Evolutionary conservation across 148 eudicot species (phyloP), one percentile per base, ranked within the genome.

Genomic region (Vaccinium macrocarpon): DNA sequence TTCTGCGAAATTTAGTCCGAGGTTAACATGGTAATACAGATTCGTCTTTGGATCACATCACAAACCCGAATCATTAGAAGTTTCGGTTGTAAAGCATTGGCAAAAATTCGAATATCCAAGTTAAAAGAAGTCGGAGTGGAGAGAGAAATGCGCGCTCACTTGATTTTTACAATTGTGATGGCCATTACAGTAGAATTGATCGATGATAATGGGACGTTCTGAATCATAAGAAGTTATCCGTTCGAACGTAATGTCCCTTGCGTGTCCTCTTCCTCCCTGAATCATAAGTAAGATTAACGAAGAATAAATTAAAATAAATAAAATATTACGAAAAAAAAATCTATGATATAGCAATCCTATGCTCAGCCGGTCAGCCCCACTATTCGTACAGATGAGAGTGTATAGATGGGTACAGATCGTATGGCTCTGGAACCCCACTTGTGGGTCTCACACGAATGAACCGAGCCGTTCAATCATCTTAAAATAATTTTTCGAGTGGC

Each of bases 261-360:
- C 90, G 38, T 76, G 84, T 5, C 90, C 90, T 35, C 16, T 81
- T 21, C 90, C 90, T 77, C 90, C 90, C 90, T 88, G 78, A 21
- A 21, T 12, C 38, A 27, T 38, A 3, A 27, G 21, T 10, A 76
- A 77, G 35, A 29, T 29, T 29, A 29, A 29, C 32, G 32, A 29
- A 29, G 3, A 38, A 38, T 38, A 38, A 38, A 38, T 38, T 38
- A 38, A 38, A 38, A 38, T 3, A 38, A 38, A 38, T 38, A 1
- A 38, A 38, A 3, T 3, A 38, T 38, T 38, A 3, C 42, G 2
- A 38, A 38, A 38, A 38, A 38, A 38, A 38, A 38, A 38, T 1
- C 42, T 38, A 38, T 38, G 42, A 38, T 38, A 38, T 38, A 38
- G 4, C 42, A 38, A 38, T 38, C 4, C 42, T 38, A 38, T 38